Percentiles rank a stretch among this genome's conserved stretches.
phyloP scores from a whole-genome alignment of 495 filamentous ascomycete genomes.

The Aspergillus wentii region DNA sequence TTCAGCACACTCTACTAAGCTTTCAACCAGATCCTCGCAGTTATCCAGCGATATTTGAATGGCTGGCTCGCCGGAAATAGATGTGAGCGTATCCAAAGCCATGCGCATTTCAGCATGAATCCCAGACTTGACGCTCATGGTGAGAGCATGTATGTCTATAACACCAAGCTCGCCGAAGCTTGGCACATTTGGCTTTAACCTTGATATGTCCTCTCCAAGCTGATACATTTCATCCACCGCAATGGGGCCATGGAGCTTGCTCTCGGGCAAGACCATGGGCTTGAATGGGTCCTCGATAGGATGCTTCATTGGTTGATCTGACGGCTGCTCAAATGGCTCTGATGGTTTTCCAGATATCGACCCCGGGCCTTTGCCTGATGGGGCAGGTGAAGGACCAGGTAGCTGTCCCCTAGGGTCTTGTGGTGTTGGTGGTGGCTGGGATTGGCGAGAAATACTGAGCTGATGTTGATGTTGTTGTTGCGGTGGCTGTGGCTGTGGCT shows the following conservation, averaged over 20 bases:
- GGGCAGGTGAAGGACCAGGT: constrained; percentile 29
- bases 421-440: constrained; percentile 29
- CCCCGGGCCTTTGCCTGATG: constrained; percentile 27
- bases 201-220: constrained; percentile 57
- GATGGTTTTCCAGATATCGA: constrained; percentile 41
- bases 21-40: constrained; percentile 86
- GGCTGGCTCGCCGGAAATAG: constrained; percentile 59
- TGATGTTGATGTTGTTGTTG: constrained; percentile 33
- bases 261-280: constrained; percentile 52
- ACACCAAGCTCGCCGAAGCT: constrained; percentile 72
- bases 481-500: constrained; percentile 12
- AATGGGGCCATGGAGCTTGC: constrained; percentile 60
- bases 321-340: constrained; percentile 34
- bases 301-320: constrained; percentile 43
- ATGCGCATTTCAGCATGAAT: constrained; percentile 82
- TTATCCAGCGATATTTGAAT: constrained; percentile 61
- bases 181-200: constrained; percentile 67
- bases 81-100: constrained; percentile 78
- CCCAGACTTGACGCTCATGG: constrained; percentile 85
- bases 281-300: constrained; percentile 44
- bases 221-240: constrained; percentile 55
- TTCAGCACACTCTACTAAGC: constrained; percentile 84
- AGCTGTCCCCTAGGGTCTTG: constrained; percentile 29
- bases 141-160: constrained; percentile 89
- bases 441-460: constrained; percentile 31